Base-by-base conservation (phyloP, 805 yeast species). In the Sungouiozyma ichnusensis region DNA sequence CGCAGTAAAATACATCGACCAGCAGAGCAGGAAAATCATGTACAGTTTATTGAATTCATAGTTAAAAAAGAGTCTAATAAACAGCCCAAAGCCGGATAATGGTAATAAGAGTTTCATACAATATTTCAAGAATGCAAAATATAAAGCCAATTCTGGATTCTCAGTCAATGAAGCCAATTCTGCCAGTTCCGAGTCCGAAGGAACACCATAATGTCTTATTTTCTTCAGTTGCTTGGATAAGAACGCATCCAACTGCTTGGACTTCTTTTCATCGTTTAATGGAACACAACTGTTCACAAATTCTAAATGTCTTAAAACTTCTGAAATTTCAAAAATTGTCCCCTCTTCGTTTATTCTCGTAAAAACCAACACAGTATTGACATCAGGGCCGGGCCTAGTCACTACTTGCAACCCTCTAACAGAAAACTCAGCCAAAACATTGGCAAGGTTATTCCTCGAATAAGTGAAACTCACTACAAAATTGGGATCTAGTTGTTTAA, bases 61-160 rank as follows among this genome's bases (percentile, higher is more conserved):
- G 3, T 48, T 36, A 9, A 46, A 46, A 29, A 51, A 44, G n/a
- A 54, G n/a, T 13, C 60, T 47, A 42, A 74, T 57, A 24, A 67
- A 58, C 50, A 73, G 64, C 8, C 84, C 76, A 2, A 72, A 53
- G 0, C 76, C 34, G 9, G 95, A 94, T n/a, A 81, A 47, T 16
- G 71, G 56, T 4, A 70, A 44, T 40, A 87, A 69, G 71, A 81
- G 74, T 13, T 62, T 53, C 45, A 76, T 71, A 61, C 85, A 85
- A 48, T 66, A 71, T 48, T 76, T 76, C 39, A 77, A 64, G 57
- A 77, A 86, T 24, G 77, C 81, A 61, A 85, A 84, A 62, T 85
- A 86, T 40, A 86, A 62, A 1, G 87, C 88, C 43, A 68, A 64
- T 45, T 67, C 61, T 2, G 60, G 53, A 38, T 58, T 51, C 3